These are phyloP conservation scores for Apiospora marii DNA, from an alignment of 2,329 filamentous ascomycete species.

Conservation along the genomic window DNA sequence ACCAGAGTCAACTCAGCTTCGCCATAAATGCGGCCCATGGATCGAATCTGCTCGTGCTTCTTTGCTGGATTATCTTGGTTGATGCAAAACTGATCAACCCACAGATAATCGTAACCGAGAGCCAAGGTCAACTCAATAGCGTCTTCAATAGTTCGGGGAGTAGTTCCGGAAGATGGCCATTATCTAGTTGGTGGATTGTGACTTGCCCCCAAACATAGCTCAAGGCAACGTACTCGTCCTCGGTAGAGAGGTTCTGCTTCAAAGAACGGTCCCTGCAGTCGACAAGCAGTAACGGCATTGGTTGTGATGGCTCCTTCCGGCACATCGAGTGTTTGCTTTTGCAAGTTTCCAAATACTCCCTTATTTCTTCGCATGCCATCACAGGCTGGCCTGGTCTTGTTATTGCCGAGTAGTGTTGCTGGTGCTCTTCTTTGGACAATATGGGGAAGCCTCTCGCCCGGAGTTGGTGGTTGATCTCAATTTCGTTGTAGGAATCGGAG, in stretches of 20 bases:
- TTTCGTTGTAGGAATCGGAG: no score
- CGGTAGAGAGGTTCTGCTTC: neutral
- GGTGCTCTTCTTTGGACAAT: no score
- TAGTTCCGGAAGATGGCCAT: neutral
- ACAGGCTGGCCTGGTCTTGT: neutral
- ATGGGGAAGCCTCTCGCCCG: no score
- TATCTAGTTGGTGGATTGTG: neutral
- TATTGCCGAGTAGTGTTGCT: neutral
- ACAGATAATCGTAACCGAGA: neutral
- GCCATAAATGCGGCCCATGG: neutral
- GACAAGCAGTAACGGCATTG: neutral
- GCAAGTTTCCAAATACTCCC: neutral
- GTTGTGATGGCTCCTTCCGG: neutral
- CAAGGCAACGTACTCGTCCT: neutral
- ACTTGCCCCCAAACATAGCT: constrained; percentile 1
- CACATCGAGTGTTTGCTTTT: neutral
- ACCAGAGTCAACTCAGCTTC: neutral
- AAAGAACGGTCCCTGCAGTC: neutral
- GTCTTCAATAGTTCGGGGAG: neutral
- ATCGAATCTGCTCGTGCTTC: neutral
- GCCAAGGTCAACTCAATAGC: neutral
- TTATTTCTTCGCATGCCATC: neutral
- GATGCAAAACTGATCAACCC: neutral
- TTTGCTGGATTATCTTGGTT: neutral
- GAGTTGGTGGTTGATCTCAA: no score